Conservation (phyloP, 352 stramenopile genomes). For the Phytophthora cryptogea region DNA sequence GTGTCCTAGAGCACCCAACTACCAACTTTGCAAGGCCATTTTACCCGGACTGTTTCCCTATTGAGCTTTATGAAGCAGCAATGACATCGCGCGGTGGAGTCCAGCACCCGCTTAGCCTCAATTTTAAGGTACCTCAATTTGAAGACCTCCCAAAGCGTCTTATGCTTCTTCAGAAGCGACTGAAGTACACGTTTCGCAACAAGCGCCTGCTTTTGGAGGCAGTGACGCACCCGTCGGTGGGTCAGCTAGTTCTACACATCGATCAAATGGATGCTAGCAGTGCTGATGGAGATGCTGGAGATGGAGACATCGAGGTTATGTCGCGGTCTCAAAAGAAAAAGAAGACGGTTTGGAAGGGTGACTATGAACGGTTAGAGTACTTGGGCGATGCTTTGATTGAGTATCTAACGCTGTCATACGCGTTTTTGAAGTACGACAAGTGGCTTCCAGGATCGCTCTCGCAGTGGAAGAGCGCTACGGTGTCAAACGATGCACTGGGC, state of each 20-base stretch:
- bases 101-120: constrained; percentile 37
- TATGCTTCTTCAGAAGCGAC: constrained; percentile 63
- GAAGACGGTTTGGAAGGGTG: constrained; percentile 65
- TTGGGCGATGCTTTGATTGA: constrained; percentile 90
- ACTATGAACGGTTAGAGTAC: constrained; percentile 91
- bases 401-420: constrained; percentile 88
- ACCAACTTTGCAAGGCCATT: constrained; percentile 54
- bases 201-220: constrained; percentile 79
- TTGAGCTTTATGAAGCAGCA: constrained; percentile 53
- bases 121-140: constrained; percentile 62
- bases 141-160: constrained; percentile 61
- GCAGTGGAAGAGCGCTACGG: constrained; percentile 86
- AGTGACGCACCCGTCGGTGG: constrained; percentile 78
- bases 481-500: constrained; percentile 84
- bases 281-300: constrained; percentile 9
- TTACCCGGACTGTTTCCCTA: constrained; percentile 74
- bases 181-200: constrained; percentile 86
- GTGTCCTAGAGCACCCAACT: constrained; percentile 44
- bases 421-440: constrained; percentile 64
- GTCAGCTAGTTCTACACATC: constrained; percentile 55
- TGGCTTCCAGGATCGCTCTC: constrained; percentile 82
- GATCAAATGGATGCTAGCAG: constrained; percentile 36
- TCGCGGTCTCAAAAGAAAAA: constrained; percentile 43
- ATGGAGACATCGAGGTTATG: constrained; percentile 24
- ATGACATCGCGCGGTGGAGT: constrained; percentile 27